Percentiles rank a stretch among this genome's conserved stretches.
Evolutionary conservation across 116 monocot species (phyloP).

Genomic region (Cymodocea nodosa): DNA sequence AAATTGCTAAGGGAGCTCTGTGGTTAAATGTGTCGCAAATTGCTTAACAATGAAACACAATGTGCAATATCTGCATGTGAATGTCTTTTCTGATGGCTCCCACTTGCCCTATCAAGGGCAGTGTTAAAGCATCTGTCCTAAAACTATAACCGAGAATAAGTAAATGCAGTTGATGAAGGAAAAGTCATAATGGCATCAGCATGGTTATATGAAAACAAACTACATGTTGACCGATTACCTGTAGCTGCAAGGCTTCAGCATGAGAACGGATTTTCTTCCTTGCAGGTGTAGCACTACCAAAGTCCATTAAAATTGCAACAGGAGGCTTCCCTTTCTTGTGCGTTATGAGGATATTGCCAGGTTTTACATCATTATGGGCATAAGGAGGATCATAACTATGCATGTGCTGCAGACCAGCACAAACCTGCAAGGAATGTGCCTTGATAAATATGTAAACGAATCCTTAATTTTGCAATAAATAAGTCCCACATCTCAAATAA

Average conservation of each 20-base stretch:
- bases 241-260: slow-evolving; percentile 68
- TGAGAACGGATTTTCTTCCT: slow-evolving; percentile 68
- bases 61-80: too few species aligned
- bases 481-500: too few species aligned
- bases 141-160: too few species aligned
- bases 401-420: slow-evolving; percentile 89
- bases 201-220: not conserved
- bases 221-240: slow-evolving; percentile 22
- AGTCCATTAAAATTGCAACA: slow-evolving; percentile 89
- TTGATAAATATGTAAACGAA: not conserved
- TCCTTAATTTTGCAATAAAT: too few species aligned
- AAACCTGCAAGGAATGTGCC: slow-evolving; percentile 29
- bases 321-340: slow-evolving; percentile 55
- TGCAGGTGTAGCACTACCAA: slow-evolving; percentile 81
- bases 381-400: slow-evolving; percentile 85
- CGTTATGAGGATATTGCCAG: slow-evolving; percentile 79
- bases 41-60: too few species aligned
- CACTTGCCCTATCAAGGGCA: too few species aligned
- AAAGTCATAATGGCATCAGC: too few species aligned
- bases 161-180: too few species aligned
- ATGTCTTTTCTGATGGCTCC: too few species aligned
- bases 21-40: too few species aligned
- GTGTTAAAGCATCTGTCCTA: too few species aligned
- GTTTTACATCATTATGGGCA: slow-evolving; percentile 86
- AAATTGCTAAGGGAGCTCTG: too few species aligned